Conservation (phyloP, 495 filamentous ascomycete genomes). For the Elaphomyces granulatus region DNA sequence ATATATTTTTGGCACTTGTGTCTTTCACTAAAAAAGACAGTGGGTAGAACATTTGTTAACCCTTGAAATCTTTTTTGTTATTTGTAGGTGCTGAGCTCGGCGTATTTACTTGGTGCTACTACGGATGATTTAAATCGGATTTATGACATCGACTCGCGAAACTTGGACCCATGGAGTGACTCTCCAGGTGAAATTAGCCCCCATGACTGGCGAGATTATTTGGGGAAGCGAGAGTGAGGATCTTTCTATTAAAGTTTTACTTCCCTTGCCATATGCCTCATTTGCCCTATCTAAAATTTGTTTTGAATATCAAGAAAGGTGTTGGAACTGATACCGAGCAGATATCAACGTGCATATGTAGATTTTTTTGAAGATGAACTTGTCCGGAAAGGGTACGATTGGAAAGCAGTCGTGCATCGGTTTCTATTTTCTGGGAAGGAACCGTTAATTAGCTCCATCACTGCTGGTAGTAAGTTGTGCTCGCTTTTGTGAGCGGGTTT, state of each 20-base stretch:
- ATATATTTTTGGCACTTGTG: too few species aligned
- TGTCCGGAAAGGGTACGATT: conserved; percentile 62
- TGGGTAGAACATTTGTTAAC: too few species aligned
- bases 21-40: too few species aligned
- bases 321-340: too few species aligned
- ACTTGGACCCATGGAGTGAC: conserved; percentile 68
- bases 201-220: conserved; percentile 73
- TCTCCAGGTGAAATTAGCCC: conserved; percentile 68
- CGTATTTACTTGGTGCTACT: conserved; percentile 69
- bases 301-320: too few species aligned
- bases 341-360: conserved; percentile 78
- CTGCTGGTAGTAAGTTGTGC: conserved; percentile 50
- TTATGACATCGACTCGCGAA: conserved; percentile 60
- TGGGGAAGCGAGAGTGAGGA: conserved; percentile 51
- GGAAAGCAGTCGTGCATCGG: conserved; percentile 61
- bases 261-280: neutral
- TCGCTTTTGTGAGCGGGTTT: neutral
- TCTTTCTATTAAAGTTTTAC: neutral
- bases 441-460: conserved; percentile 65
- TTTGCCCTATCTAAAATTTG: too few species aligned
- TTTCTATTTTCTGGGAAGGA: conserved; percentile 62
- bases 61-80: too few species aligned
- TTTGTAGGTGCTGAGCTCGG: conserved; percentile 54
- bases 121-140: conserved; percentile 55
- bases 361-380: conserved; percentile 88